Evolutionary conservation across 495 filamentous ascomycete genomes (phyloP).

Genomic region (Neurospora sp.): DNA sequence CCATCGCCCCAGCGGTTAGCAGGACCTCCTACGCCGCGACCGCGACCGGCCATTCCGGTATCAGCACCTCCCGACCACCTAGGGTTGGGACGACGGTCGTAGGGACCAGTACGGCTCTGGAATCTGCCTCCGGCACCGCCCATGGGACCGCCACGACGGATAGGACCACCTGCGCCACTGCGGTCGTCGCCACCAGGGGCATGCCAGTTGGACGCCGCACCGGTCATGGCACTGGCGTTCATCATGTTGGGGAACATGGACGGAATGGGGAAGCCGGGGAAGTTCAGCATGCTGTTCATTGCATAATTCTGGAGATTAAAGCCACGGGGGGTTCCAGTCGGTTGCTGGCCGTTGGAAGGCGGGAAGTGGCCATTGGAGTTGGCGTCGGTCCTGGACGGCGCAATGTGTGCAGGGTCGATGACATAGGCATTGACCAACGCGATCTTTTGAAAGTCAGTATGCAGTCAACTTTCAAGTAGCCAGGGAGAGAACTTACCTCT

Average conservation of each 20-base stretch:
- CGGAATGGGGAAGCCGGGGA: slow-evolving; percentile 38
- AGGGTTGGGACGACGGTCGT: slow-evolving; percentile 40
- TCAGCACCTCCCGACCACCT: slow-evolving; percentile 22
- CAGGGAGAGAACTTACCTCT: slow-evolving; percentile 53
- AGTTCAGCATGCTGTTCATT: slow-evolving; percentile 46
- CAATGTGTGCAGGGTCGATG: slow-evolving; percentile 83
- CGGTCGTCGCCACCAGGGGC: slow-evolving; percentile 33
- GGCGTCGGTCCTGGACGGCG: slow-evolving; percentile 85
- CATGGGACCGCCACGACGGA: slow-evolving; percentile 36
- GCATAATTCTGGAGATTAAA: slow-evolving; percentile 69
- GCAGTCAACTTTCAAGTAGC: not conserved
- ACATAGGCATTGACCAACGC: slow-evolving; percentile 87
- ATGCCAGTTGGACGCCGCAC: slow-evolving; percentile 36
- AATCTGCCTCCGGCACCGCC: slow-evolving; percentile 26
- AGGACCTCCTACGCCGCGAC: slow-evolving; percentile 36
- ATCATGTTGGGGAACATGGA: slow-evolving; percentile 46
- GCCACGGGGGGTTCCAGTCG: slow-evolving; percentile 80
- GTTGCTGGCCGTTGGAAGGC: slow-evolving; percentile 55
- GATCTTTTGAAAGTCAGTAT: slow-evolving; percentile 42
- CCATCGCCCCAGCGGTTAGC: slow-evolving; percentile 55
- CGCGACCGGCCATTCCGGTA: slow-evolving; percentile 26
- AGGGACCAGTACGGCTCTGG: slow-evolving; percentile 38
- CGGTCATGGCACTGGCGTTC: slow-evolving; percentile 40
- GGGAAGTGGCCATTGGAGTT: slow-evolving; percentile 97
- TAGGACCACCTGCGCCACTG: slow-evolving; percentile 29